A percentile compares a stretch with the other conserved stretches of the same genome.
These are phyloP conservation scores for Camellia japonica DNA, from an alignment of 148 eudicot genomes.

Conservation along the genomic window DNA sequence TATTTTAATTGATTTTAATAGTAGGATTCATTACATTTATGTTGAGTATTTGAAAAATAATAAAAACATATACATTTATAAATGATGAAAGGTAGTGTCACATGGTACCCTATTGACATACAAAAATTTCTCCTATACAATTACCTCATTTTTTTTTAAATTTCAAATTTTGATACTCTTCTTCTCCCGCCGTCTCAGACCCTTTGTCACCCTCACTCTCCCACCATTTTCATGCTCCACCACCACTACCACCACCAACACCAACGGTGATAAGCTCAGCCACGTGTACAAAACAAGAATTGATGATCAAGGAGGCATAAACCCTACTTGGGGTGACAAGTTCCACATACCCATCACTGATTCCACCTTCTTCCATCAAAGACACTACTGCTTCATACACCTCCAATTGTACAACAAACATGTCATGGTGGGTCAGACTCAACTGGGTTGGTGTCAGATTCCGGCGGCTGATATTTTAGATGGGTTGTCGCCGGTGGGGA, in stretches of 20 bases:
- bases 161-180: conserved; percentile 6
- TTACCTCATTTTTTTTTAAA: too few species aligned
- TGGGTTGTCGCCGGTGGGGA: conserved; percentile 35
- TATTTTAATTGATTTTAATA: too few species aligned
- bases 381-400: conserved; percentile 24
- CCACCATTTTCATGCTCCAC: conserved; percentile 7
- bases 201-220: conserved; percentile 47
- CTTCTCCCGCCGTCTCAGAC: conserved; percentile 24
- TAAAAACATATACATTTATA: too few species aligned
- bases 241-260: not conserved
- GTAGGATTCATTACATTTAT: too few species aligned
- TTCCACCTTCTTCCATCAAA: conserved; percentile 26
- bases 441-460: conserved; percentile 57
- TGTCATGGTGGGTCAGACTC: conserved; percentile 31
- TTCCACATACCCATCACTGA: conserved; percentile 39
- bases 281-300: conserved; percentile 46
- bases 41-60: too few species aligned
- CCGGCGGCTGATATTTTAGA: conserved; percentile 46
- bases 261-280: conserved; percentile 10
- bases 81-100: too few species aligned
- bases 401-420: conserved; percentile 38
- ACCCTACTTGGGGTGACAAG: conserved; percentile 64
- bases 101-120: too few species aligned
- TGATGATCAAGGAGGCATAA: conserved; percentile 36
- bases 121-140: too few species aligned